phyloP scores from a whole-genome alignment of 1,284 basidiomycete genomes.

The Pterulicium gracile region DNA sequence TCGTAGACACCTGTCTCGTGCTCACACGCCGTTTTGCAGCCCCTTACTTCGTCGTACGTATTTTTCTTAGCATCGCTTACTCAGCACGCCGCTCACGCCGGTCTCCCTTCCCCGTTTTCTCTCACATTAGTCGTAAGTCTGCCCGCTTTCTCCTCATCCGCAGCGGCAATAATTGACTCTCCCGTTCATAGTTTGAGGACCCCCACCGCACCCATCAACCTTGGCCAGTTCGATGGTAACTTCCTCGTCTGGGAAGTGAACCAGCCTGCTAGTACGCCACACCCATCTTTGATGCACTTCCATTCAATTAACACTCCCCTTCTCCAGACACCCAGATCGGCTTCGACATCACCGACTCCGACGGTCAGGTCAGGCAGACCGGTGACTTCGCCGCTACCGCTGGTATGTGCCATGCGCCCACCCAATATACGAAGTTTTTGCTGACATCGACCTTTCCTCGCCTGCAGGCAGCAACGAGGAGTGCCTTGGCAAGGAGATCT shows the following conservation, averaged over 20 bases:
- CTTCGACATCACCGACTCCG: conserved; percentile 41
- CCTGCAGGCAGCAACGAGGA: too few species aligned
- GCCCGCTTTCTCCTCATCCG: not conserved
- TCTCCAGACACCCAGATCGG: conserved; percentile 33
- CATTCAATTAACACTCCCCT: conserved; percentile 2
- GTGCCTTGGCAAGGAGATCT: conserved; percentile 21
- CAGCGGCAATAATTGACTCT: conserved; percentile 22
- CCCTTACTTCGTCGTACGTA: conserved; percentile 30
- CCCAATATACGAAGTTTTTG: too few species aligned
- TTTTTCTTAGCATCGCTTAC: conserved; percentile 12
- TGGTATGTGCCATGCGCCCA: too few species aligned
- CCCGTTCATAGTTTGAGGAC: conserved; percentile 22
- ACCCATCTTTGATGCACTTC: conserved; percentile 4
- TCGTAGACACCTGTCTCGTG: conserved; percentile 3
- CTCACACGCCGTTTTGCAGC: conserved; percentile 19
- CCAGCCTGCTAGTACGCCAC: conserved; percentile 22
- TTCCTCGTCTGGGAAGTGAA: conserved; percentile 37
- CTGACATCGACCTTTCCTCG: too few species aligned
- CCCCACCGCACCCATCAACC: conserved; percentile 26
- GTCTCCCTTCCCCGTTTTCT: conserved; percentile 1
- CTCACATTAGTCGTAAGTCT: not conserved
- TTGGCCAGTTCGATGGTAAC: conserved; percentile 24
- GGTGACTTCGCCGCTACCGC: conserved; percentile 45
- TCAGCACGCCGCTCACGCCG: not conserved
- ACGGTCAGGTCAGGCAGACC: conserved; percentile 33